phyloP scores from a whole-genome alignment of 1,284 basidiomycete species.

The Trametes polyzona region DNA sequence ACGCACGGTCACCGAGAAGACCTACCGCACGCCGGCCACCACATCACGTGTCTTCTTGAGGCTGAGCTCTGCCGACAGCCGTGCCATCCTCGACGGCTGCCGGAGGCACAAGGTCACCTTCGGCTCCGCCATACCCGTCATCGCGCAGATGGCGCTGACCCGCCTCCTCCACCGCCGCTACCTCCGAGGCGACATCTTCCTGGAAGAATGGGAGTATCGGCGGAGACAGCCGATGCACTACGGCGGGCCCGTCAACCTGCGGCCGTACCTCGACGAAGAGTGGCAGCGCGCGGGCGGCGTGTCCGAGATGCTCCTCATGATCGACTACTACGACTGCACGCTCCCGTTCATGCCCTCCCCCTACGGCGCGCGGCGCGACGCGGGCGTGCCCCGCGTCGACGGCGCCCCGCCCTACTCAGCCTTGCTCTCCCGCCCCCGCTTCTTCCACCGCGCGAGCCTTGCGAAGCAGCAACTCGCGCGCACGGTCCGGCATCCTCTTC shows the following conservation, averaged over 20 bases:
- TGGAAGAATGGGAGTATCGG: constrained; percentile 57
- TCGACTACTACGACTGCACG: constrained; percentile 48
- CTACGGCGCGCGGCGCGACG: constrained; percentile 10
- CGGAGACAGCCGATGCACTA: constrained; percentile 54
- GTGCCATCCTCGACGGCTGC: constrained; percentile 41
- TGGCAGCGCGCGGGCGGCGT: constrained; percentile 54
- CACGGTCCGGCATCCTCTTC: constrained; percentile 48
- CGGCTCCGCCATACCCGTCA: constrained; percentile 51
- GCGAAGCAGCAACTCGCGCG: constrained; percentile 43
- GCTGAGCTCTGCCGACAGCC: constrained; percentile 34
- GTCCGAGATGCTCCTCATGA: constrained; percentile 46
- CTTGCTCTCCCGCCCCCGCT: constrained; percentile 49
- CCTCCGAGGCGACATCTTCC: constrained; percentile 48
- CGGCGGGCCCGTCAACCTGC: constrained; percentile 54
- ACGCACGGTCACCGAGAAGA: constrained; percentile 37
- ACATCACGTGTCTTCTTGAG: constrained; percentile 20
- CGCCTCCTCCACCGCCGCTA: constrained; percentile 54
- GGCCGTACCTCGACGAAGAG: constrained; percentile 51
- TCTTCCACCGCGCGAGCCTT: constrained; percentile 46
- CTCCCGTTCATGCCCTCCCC: constrained; percentile 54
- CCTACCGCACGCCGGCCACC: constrained; percentile 43
- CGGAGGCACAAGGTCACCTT: constrained; percentile 50
- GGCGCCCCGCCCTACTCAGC: constrained; percentile 44
- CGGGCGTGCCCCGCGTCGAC: constrained; percentile 29
- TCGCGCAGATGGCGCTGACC: constrained; percentile 58